Base-by-base conservation (phyloP, 176 grass and related monocot genomes). In the Bromus sterilis region DNA sequence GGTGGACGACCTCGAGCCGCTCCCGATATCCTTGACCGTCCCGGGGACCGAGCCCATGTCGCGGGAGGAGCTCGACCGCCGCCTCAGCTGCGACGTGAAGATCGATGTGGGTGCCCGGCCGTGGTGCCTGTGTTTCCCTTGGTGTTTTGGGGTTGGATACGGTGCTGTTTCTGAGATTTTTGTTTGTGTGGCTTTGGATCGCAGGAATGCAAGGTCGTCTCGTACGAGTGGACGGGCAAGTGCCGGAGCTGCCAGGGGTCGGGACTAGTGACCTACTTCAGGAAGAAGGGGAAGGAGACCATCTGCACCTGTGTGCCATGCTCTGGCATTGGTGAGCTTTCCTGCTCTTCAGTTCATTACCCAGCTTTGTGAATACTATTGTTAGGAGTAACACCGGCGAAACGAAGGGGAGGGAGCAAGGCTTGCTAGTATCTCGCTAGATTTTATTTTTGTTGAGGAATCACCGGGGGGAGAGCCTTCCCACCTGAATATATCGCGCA, bases 261-360 rank as follows among this genome's bases (percentile, higher is more conserved):
- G 41, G 93, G 97, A 5, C 85, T 99, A 15, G 97, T 99, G 26
- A 99, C 91, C 82, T 99, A 99, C 79, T 90, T 88, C 76, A 90
- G 83, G 56, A 96, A 93, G 80, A 99, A 90, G 83, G 91, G 97
- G 20, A 95, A 85, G 77, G 97, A 93, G 56, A 96, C 91, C 18
- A 91, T 99, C 79, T 99, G 93, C 93, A 99, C 93, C 12, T 96
- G 97, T 35, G 88, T 99, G 35, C 97, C 93, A 51, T 99, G 97
- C 56, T 79, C 90, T 29, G 97, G 93, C 30, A 86, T 99, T 43
- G 97, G 97, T 99, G 81, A 55, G 87, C 42, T 70, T 39, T 75
- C 44, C 65, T 32, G 41, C 7, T 82, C 31, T 58, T 72, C 75
- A 42, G 8, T 61, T 60, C 28, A 25, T 35, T 71, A 55, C 63